Conservation (phyloP, 352 stramenopile species). For the Phytophthora macrochlamydospora region DNA sequence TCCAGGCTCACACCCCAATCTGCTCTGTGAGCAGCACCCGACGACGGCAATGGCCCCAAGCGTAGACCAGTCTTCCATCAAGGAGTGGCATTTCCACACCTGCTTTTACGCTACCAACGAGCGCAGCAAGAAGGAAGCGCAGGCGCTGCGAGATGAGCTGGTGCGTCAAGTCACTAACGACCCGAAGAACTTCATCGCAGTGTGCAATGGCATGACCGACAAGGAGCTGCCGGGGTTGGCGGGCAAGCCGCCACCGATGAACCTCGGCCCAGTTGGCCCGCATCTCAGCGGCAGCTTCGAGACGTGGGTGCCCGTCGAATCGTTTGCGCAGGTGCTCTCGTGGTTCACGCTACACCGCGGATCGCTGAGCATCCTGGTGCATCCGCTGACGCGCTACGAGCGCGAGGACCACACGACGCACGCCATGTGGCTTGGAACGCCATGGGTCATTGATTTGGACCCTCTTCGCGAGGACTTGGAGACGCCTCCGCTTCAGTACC, state of each 20-base stretch:
- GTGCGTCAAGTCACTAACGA: constrained; percentile 47
- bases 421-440: constrained; percentile 57
- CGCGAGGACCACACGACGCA: constrained; percentile 56
- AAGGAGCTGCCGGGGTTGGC: constrained; percentile 40
- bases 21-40: background rate
- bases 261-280: constrained; percentile 59
- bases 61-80: constrained; percentile 31
- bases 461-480: constrained; percentile 36
- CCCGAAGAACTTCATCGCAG: constrained; percentile 59
- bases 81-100: constrained; percentile 82
- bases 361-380: constrained; percentile 62
- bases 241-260: constrained; percentile 46
- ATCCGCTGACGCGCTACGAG: constrained; percentile 69
- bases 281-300: constrained; percentile 75
- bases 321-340: constrained; percentile 56
- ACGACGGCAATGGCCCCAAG: constrained; percentile 15
- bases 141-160: constrained; percentile 49
- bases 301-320: constrained; percentile 69
- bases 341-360: constrained; percentile 73
- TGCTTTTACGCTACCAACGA: constrained; percentile 66
- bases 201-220: constrained; percentile 52
- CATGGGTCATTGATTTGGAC: constrained; percentile 49
- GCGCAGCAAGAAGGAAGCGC: constrained; percentile 42
- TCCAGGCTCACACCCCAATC: background rate
- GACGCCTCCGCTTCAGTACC: constrained; percentile 52